Percentiles rank a stretch among this genome's conserved stretches.
Evolutionary conservation across 495 filamentous ascomycete species (phyloP).

Genomic region (Xylaria venustula): DNA sequence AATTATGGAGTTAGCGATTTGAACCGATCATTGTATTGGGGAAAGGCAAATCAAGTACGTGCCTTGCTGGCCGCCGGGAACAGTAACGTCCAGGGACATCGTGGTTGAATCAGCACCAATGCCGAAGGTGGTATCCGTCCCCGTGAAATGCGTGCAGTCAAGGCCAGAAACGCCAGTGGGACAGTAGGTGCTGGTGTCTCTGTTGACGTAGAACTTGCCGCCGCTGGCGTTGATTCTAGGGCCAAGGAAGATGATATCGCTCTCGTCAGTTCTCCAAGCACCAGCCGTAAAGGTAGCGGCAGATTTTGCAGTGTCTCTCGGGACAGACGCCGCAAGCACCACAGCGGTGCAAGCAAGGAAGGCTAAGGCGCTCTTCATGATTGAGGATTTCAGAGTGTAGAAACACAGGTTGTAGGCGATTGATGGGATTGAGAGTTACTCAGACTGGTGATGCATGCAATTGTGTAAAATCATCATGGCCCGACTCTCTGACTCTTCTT

Average conservation of each 20-base stretch:
- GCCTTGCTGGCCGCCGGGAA: constrained; percentile 31
- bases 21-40: background rate
- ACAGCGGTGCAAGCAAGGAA: constrained; percentile 9
- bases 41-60: background rate
- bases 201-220: constrained; percentile 29
- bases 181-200: constrained; percentile 22
- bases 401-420: too few relatives aligned
- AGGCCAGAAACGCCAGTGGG: constrained; percentile 16
- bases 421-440: too few relatives aligned
- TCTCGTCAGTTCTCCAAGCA: constrained; percentile 18
- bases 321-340: constrained; percentile 14
- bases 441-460: too few relatives aligned
- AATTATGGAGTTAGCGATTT: background rate
- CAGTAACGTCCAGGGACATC: constrained; percentile 17
- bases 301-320: background rate
- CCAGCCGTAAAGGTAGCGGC: constrained; percentile 20
- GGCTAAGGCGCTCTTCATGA: constrained; percentile 14
- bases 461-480: too few relatives aligned
- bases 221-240: constrained; percentile 23
- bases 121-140: constrained; percentile 19
- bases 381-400: background rate
- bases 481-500: too few relatives aligned
- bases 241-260: constrained; percentile 11
- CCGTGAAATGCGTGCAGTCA: constrained; percentile 21
- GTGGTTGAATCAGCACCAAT: constrained; percentile 21